Percentiles rank a stretch among this genome's conserved stretches.
phyloP scores from a whole-genome alignment of 1,139 yeast species.

The Diutina mesorugosa region DNA sequence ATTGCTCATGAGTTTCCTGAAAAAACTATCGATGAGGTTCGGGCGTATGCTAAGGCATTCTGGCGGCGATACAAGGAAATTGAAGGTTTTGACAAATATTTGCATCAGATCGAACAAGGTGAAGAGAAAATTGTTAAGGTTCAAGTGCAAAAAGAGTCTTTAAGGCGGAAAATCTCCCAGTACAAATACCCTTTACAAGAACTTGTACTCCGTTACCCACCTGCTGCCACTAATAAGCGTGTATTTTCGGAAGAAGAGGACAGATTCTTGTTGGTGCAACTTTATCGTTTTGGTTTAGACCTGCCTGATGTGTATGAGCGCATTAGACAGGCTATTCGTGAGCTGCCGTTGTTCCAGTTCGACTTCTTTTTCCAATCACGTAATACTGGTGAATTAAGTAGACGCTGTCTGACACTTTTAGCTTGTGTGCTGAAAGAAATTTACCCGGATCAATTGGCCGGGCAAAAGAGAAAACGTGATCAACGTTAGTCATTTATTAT shows the following conservation, averaged over 20 bases:
- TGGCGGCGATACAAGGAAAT: constrained; percentile 55
- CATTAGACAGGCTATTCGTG: constrained; percentile 47
- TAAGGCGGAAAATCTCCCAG: constrained; percentile 48
- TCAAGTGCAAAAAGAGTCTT: constrained; percentile 51
- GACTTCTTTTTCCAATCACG: constrained; percentile 66
- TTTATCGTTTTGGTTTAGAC: constrained; percentile 55
- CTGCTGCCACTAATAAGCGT: constrained; percentile 41
- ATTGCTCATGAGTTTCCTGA: constrained; percentile 55
- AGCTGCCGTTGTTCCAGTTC: constrained; percentile 49
- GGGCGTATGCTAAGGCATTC: constrained; percentile 51
- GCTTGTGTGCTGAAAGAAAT: constrained; percentile 56
- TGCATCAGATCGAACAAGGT: constrained; percentile 60
- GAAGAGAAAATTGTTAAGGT: constrained; percentile 53
- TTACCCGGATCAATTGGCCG: constrained; percentile 4
- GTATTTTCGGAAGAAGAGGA: constrained; percentile 67
- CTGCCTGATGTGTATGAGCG: constrained; percentile 51
- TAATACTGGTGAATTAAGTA: constrained; percentile 46
- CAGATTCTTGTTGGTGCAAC: constrained; percentile 50
- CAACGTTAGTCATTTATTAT: neutral
- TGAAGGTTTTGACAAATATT: constrained; percentile 60
- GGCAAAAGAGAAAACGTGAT: neutral
- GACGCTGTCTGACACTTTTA: constrained; percentile 56
- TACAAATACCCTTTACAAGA: constrained; percentile 58
- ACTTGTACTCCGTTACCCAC: constrained; percentile 45
- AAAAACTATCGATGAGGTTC: constrained; percentile 55